phyloP scores from a whole-genome alignment of 495 filamentous ascomycete genomes.

The Staphylotrichum longicolle region DNA sequence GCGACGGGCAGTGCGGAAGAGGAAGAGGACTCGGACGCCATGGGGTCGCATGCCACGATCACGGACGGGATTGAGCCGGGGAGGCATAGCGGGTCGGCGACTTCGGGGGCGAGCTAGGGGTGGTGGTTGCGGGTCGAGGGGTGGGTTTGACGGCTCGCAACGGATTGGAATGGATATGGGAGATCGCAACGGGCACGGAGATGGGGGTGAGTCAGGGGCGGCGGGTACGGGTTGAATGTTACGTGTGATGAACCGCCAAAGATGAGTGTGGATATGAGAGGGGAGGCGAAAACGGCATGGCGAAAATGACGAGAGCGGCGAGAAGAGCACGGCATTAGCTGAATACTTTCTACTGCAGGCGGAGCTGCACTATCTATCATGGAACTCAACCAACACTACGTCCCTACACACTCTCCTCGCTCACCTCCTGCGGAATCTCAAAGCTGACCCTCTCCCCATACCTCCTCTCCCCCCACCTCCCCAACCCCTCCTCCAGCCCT shows the following conservation, averaged over 20 bases:
- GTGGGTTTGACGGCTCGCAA: no score
- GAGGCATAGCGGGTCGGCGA: not conserved
- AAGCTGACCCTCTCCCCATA: constrained; percentile 23
- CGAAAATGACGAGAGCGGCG: no score
- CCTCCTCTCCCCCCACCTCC: constrained; percentile 26
- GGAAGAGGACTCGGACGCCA: constrained; percentile 10
- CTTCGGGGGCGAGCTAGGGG: not conserved
- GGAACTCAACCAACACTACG: not conserved
- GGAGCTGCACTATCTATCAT: no score
- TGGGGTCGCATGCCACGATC: constrained; percentile 15
- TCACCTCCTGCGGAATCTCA: constrained; percentile 18
- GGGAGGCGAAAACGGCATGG: no score
- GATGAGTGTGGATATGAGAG: no score
- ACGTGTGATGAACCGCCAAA: no score
- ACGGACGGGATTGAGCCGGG: constrained; percentile 15
- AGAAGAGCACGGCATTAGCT: no score
- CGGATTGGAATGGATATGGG: no score
- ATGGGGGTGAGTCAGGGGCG: no score
- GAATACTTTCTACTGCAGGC: no score
- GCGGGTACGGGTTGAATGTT: no score
- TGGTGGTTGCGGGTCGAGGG: not conserved
- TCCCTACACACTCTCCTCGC: not conserved
- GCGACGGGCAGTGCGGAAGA: not conserved
- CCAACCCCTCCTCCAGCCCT: constrained; percentile 27
- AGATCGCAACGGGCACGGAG: no score